These are phyloP conservation scores for Hansenula anomala DNA, from an alignment of 1,139 yeast species.

Conservation along the genomic window DNA sequence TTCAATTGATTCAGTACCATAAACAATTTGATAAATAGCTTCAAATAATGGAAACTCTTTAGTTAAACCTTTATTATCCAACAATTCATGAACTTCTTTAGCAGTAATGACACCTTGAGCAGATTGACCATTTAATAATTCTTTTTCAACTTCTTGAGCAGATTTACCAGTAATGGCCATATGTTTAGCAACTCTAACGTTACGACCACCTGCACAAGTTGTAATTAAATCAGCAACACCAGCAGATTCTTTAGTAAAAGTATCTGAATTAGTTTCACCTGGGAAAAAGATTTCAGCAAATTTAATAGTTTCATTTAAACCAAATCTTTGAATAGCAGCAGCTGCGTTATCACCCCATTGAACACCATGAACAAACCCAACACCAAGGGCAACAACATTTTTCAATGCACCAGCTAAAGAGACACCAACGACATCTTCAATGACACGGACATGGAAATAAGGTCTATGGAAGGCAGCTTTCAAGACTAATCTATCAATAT, in stretches of 20 bases:
- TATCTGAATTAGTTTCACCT: slow-evolving; percentile 32
- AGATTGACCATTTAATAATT: slow-evolving; percentile 76
- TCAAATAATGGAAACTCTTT: slow-evolving; percentile 77
- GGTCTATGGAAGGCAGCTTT: slow-evolving; percentile 81
- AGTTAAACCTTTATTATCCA: slow-evolving; percentile 48
- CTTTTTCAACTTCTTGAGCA: slow-evolving; percentile 74
- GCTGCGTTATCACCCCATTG: slow-evolving; percentile 96
- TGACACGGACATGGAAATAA: slow-evolving; percentile 82
- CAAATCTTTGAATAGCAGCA: slow-evolving; percentile 89
- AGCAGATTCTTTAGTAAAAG: slow-evolving; percentile 82
- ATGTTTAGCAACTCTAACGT: slow-evolving; percentile 74
- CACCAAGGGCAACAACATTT: slow-evolving; percentile 84
- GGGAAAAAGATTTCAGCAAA: slow-evolving; percentile 69
- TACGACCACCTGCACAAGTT: slow-evolving; percentile 88
- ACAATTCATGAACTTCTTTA: slow-evolving; percentile 75
- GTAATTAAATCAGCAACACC: slow-evolving; percentile 93
- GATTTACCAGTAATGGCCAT: slow-evolving; percentile 62
- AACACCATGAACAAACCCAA: slow-evolving; percentile 86
- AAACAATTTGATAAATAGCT: slow-evolving; percentile 73
- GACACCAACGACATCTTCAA: slow-evolving; percentile 81
- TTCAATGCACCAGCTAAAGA: slow-evolving; percentile 88
- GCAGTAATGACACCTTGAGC: slow-evolving; percentile 86
- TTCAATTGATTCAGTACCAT: slow-evolving; percentile 55
- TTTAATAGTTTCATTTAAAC: slow-evolving; percentile 71
- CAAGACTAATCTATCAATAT: slow-evolving; percentile 56